Evolutionary conservation across 495 filamentous ascomycete genomes (phyloP).

Genomic region (Aspergillus asperescens): DNA sequence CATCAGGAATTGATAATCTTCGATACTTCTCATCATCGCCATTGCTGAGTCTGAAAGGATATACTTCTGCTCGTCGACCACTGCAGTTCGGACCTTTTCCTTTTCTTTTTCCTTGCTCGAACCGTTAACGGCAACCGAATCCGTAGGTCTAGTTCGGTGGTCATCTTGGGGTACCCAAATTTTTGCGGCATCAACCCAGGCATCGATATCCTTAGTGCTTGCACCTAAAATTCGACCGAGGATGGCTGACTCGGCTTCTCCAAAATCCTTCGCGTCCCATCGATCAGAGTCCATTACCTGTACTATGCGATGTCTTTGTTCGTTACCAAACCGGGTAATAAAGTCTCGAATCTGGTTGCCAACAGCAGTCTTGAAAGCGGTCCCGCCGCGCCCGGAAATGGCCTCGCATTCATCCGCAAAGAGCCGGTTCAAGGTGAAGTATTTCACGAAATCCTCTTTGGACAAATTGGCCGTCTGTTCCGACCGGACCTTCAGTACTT

Average conservation of each 20-base stretch:
- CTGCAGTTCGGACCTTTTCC: conserved; percentile 64
- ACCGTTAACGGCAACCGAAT: conserved; percentile 45
- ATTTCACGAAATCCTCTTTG: conserved; percentile 75
- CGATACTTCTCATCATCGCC: conserved; percentile 71
- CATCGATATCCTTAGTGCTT: conserved; percentile 72
- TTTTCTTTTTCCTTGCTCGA: conserved; percentile 40
- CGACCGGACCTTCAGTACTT: conserved; percentile 83
- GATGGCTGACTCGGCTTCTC: conserved; percentile 55
- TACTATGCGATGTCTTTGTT: conserved; percentile 72
- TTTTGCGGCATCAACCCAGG: conserved; percentile 65
- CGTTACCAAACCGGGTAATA: conserved; percentile 67
- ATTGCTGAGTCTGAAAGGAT: conserved; percentile 79
- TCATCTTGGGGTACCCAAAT: conserved; percentile 59
- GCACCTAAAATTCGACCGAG: conserved; percentile 66
- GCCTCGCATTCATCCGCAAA: conserved; percentile 98
- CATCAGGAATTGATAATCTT: conserved; percentile 75
- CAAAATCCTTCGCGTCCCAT: conserved; percentile 87
- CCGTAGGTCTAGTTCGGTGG: conserved; percentile 23
- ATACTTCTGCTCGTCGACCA: conserved; percentile 79
- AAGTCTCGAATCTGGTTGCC: conserved; percentile 91
- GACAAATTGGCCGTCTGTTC: conserved; percentile 74
- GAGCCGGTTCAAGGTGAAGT: conserved; percentile 87
- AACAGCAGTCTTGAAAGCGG: conserved; percentile 77
- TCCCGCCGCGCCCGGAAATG: conserved; percentile 82
- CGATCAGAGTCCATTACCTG: conserved; percentile 82